A percentile compares a stretch with the other conserved stretches of the same genome.
These are phyloP conservation scores for Diaporthe sp. DNA, from an alignment of 2,329 filamentous ascomycete genomes.

Conservation along the genomic window DNA sequence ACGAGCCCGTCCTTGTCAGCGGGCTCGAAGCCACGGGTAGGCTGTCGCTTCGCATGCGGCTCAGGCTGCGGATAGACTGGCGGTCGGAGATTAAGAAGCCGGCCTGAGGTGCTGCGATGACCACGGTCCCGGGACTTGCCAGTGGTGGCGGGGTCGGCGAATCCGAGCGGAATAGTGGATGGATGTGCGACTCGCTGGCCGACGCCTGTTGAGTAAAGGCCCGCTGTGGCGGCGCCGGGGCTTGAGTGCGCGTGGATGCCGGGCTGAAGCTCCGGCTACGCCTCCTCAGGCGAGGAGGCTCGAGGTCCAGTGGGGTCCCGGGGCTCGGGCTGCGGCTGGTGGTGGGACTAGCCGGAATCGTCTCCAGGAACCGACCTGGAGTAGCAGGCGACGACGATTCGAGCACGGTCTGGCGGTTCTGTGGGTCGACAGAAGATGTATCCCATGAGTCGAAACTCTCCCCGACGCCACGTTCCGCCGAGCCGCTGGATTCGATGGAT, in stretches of 20 bases:
- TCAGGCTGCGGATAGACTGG: conserved; percentile 64
- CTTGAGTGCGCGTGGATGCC: conserved; percentile 48
- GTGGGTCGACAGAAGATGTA: conserved; percentile 75
- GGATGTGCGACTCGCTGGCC: conserved; percentile 77
- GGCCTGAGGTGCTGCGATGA: conserved; percentile 77
- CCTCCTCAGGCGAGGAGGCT: conserved; percentile 56
- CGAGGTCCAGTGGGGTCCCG: conserved; percentile 69
- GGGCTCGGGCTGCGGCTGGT: conserved; percentile 76
- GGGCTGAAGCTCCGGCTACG: conserved; percentile 69
- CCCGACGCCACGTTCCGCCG: conserved; percentile 54
- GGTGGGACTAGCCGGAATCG: conserved; percentile 77
- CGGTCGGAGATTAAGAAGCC: conserved; percentile 73
- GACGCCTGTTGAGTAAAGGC: conserved; percentile 53
- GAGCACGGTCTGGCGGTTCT: conserved; percentile 70
- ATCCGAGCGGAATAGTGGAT: conserved; percentile 82
- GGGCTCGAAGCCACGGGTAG: conserved; percentile 62
- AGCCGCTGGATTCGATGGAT: conserved; percentile 54
- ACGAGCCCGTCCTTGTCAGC: conserved; percentile 63
- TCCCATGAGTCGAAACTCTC: conserved; percentile 84
- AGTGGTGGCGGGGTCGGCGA: conserved; percentile 76
- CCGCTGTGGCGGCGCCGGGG: conserved; percentile 47
- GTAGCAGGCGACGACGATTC: conserved; percentile 62
- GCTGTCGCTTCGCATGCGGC: conserved; percentile 69
- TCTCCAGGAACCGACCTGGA: conserved; percentile 70
- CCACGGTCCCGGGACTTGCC: conserved; percentile 77